These are phyloP conservation scores for Fomitopsis pinicola DNA, from an alignment of 1,284 basidiomycete genomes.

Conservation along the genomic window DNA sequence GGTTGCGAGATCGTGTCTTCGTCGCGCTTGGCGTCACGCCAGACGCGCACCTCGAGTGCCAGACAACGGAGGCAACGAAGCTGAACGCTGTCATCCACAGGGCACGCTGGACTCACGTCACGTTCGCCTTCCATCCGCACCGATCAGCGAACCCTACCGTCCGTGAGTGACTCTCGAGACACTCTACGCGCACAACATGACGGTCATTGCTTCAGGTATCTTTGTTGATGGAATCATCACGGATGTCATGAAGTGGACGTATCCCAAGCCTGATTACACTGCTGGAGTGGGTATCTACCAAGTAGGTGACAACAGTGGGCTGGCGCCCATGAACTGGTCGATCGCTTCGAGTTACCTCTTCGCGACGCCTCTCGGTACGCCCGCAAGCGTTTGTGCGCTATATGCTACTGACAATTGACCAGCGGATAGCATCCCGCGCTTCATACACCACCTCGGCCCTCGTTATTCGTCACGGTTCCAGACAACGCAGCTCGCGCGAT, in stretches of 20 bases:
- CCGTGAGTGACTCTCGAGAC: conserved; percentile 40
- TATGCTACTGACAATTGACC: neutral
- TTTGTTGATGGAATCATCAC: conserved; percentile 67
- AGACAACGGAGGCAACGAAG: conserved; percentile 36
- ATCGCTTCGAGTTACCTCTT: conserved; percentile 64
- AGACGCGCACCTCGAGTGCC: conserved; percentile 53
- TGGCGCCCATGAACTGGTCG: conserved; percentile 58
- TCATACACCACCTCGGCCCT: conserved; percentile 74
- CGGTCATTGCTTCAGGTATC: conserved; percentile 40
- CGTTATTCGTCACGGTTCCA: conserved; percentile 72
- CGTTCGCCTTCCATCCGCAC: conserved; percentile 60
- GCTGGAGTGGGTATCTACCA: conserved; percentile 38
- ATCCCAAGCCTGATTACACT: conserved; percentile 47
- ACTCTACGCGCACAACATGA: neutral
- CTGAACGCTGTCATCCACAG: conserved; percentile 46
- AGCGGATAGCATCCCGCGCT: conserved; percentile 64
- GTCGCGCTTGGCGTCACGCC: conserved; percentile 46
- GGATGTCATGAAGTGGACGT: conserved; percentile 57
- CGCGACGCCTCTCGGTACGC: conserved; percentile 52
- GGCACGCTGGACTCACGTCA: conserved; percentile 65
- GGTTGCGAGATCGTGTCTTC: conserved; percentile 30
- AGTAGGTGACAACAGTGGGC: conserved; percentile 46
- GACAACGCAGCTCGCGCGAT: conserved; percentile 53
- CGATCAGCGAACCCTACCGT: conserved; percentile 51
- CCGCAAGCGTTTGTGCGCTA: neutral